Base-by-base conservation (phyloP, 1,139 yeast genomes). In the Diutina siamensis region DNA sequence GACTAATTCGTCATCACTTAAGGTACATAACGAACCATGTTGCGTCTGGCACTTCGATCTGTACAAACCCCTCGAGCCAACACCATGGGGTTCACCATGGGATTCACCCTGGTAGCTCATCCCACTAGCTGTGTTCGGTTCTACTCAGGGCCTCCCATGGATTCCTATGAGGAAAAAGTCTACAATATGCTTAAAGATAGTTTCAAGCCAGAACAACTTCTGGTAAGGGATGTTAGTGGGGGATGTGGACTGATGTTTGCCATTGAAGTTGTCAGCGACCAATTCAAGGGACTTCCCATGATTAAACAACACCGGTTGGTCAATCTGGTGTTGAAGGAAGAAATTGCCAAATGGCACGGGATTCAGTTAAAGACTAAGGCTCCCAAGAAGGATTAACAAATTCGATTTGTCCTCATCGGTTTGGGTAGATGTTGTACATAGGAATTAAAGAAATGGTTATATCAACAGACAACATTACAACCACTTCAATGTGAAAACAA, bases 191-290 rank as follows among this genome's bases (percentile, higher is more conserved):
- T 88, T 44, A 55, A 70, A 18, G 61, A 67, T 18, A 72, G 72
- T 47, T 74, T 88, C 45, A 53, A 64, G 15, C 96, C 97, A 1
- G 59, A 65, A 32, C 65, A 63, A 41, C 65, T 88, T 45, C 71
- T 72, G 45, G 95, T 89, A 9, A 70, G 71, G 52, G 98, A 92
- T 59, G 81, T 89, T 4, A 81, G 94, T 22, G 97, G 76, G 20
- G 98, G 99, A 0, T 94, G 98, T 65, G 99, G 99, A 0, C 88
- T 97, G 3, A 92, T 92, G 97, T 94, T 87, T 65, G 88, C 95
- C 44, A 92, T 92, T 46, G 68, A 74, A 50, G 76, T 94, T 20
- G 84, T 80, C 38, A 82, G 95, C 48, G 70, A 68, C 1, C 68
- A 77, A 57, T 92, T 92, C 64, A 78, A 83, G 54, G 95, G 95